These are phyloP conservation scores for Chytriomyces hyalinus DNA, from an alignment of 192 early-diverging fungal species.

Conservation along the genomic window DNA sequence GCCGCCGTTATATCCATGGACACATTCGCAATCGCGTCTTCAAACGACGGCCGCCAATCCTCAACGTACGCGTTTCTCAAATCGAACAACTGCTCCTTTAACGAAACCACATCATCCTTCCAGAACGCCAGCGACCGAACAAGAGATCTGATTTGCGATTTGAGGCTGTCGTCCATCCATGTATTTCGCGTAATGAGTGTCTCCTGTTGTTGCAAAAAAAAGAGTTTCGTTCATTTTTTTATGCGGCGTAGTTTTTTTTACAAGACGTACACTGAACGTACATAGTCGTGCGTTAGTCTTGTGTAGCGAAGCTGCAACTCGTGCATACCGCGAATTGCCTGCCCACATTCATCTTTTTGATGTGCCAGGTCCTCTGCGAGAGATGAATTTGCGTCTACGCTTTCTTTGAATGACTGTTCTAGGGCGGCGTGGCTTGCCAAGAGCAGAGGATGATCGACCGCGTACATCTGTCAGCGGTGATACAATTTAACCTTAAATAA, in stretches of 20 bases:
- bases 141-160: slow-evolving; percentile 19
- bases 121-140: slow-evolving; percentile 1
- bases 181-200: background rate
- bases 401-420: slow-evolving; percentile 16
- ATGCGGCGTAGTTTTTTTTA: background rate
- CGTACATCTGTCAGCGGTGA: slow-evolving; percentile 11
- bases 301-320: slow-evolving; percentile 39
- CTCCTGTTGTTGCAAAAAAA: background rate
- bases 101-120: background rate
- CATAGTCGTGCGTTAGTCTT: slow-evolving; percentile 35
- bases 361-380: slow-evolving; percentile 17
- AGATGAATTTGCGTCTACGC: slow-evolving; percentile 1
- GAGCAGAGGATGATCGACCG: slow-evolving; percentile 29
- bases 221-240: too few species aligned
- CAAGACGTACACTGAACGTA: background rate
- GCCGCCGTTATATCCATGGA: background rate
- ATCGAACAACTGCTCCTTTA: slow-evolving; percentile 1
- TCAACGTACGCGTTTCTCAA: background rate
- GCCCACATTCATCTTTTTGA: slow-evolving; percentile 18
- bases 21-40: background rate
- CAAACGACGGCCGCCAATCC: background rate
- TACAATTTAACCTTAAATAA: too few species aligned
- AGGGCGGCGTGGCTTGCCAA: slow-evolving; percentile 19
- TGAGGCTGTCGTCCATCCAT: slow-evolving; percentile 38
- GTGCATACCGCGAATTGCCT: slow-evolving; percentile 29